Evolutionary conservation across 106 monocot genomes (phyloP), one percentile per base, ranked within the genome.

Genomic region (Dendrobium catenatum): DNA sequence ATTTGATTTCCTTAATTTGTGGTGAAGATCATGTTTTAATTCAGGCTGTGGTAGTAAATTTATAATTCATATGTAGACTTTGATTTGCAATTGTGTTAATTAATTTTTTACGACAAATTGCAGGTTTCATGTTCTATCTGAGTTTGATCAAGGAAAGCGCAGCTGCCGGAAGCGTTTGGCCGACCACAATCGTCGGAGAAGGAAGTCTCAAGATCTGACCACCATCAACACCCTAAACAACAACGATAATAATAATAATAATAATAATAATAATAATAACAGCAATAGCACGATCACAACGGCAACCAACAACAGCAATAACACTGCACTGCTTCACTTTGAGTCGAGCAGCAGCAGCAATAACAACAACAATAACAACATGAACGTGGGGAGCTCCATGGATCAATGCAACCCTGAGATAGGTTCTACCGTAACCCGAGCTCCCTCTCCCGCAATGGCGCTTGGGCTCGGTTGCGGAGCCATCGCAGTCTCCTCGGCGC

Each of bases 131-230:
- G 83, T 86, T 42, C 80, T 86, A 2, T 70, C 86, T 22, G 86
- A 86, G 78, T 86, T 86, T 44, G 86, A 86, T 49, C 86, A 86
- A 27, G 86, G 86, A 17, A 86, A 86, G 46, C 68, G 86, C 24
- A 86, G 86, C 83, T 86, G 86, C 80, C 64, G 86, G 29, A 86
- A 83, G 78, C 58, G 86, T 26, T 59, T 86, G 24, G 86, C 86
- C 4, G 86, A 86, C n/a, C 86, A 86, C 80, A 86, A 86, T 59
- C 86, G 86, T 8, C 68, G 86, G 4, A 27, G 86, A 68, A 73
- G 86, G 56, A 86, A 86, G 41, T 86, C 86, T 13, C 88, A 84
- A 42, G 86, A 86, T 55, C 72, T 86, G 44, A 58, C 83, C 0
- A 76, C 79, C 1, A 15, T 33, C 18, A 27, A 55, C 15, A n/a